Percentiles rank a stretch among this genome's conserved stretches.
Evolutionary conservation across 106 monocot species (phyloP).

Genomic region (Xerophyta viscosa): DNA sequence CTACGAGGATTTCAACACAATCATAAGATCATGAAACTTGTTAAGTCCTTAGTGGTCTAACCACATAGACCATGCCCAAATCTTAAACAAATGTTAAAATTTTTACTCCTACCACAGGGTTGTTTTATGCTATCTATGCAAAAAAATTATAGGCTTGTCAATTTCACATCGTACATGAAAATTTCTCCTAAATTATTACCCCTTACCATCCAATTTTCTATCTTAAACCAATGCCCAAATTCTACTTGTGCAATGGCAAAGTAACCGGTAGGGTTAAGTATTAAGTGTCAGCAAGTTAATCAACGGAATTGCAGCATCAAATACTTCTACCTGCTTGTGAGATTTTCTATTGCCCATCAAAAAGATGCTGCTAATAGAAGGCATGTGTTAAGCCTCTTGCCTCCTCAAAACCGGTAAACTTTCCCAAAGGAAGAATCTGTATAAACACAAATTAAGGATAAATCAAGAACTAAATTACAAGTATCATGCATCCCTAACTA

Average conservation of each 20-base stretch:
- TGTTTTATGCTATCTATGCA: too few species aligned
- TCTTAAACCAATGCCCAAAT: slow-evolving; percentile 8
- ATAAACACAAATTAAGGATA: not conserved
- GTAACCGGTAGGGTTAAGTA: slow-evolving; percentile 5
- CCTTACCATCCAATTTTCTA: slow-evolving; percentile 14
- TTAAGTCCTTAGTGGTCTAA: too few species aligned
- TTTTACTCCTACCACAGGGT: too few species aligned
- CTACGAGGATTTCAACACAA: too few species aligned
- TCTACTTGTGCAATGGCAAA: not conserved
- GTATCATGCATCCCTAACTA: too few species aligned
- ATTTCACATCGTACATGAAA: too few species aligned
- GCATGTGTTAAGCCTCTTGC: slow-evolving; percentile 75
- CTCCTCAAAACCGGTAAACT: slow-evolving; percentile 16
- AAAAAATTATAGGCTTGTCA: too few species aligned
- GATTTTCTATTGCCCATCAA: not conserved
- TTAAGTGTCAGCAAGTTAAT: slow-evolving; percentile 1
- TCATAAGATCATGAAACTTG: too few species aligned
- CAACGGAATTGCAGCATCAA: not conserved
- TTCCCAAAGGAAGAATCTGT: slow-evolving; percentile 11
- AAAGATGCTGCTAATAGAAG: slow-evolving; percentile 1
- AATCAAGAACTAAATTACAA: not conserved
- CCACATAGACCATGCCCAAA: too few species aligned
- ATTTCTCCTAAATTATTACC: too few species aligned
- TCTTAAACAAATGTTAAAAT: too few species aligned
- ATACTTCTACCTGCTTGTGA: slow-evolving; percentile 26